Conservation (phyloP, 163 green algal genomes). For the Prototheca wickerhamii region DNA sequence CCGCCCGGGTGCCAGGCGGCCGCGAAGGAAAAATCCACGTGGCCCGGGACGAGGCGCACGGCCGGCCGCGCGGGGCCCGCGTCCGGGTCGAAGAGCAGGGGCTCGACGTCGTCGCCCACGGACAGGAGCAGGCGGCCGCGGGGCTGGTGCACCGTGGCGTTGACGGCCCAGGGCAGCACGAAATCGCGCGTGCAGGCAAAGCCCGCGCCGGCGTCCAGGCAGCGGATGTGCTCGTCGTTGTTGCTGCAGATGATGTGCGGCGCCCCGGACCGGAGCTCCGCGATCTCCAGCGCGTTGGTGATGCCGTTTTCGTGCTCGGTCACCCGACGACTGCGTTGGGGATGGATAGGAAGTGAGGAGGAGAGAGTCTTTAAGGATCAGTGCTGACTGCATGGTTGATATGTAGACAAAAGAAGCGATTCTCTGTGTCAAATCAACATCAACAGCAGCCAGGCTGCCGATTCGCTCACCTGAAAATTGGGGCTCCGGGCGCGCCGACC, state of each 20-base stretch:
- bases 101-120: slow-evolving; percentile 76
- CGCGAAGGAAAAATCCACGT: slow-evolving; percentile 90
- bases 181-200: too few species aligned
- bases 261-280: background rate
- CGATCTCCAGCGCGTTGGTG: slow-evolving; percentile 88
- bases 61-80: slow-evolving; percentile 40
- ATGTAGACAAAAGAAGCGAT: too few species aligned
- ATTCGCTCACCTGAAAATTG: slow-evolving; percentile 9
- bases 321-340: slow-evolving; percentile 27
- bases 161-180: slow-evolving; percentile 73
- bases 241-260: slow-evolving; percentile 60
- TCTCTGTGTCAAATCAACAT: too few species aligned
- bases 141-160: slow-evolving; percentile 53
- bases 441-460: too few species aligned
- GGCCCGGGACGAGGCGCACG: slow-evolving; percentile 43
- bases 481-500: background rate
- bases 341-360: background rate
- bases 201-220: slow-evolving; percentile 49
- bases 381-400: too few species aligned
- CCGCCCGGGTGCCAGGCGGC: slow-evolving; percentile 81
- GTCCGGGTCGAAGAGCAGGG: slow-evolving; percentile 54
- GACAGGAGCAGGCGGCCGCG: slow-evolving; percentile 46
- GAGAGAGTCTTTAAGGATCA: too few species aligned
- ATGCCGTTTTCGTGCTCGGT: slow-evolving; percentile 79
- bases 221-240: slow-evolving; percentile 70